Percentiles rank a stretch among this genome's conserved stretches.
These are phyloP conservation scores for Pyrus bretschneideri DNA, from an alignment of 306 rosid genomes.

Conservation along the genomic window DNA sequence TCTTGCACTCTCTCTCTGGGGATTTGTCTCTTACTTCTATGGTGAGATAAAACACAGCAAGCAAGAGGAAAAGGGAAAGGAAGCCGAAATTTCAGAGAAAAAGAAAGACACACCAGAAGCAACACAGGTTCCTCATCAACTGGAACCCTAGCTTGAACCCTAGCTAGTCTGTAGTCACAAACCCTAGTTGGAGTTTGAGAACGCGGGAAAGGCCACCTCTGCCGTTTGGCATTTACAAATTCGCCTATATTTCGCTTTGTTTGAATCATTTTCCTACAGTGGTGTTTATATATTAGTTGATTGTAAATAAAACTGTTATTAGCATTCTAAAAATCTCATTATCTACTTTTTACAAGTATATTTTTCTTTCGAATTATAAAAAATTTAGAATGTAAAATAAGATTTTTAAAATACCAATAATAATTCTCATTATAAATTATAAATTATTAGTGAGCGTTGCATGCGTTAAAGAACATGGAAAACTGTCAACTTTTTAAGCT, in stretches of 20 bases:
- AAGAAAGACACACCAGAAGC: background rate
- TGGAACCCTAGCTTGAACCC: background rate
- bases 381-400: too few species aligned
- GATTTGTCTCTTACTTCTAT: slow-evolving; percentile 45
- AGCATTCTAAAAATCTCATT: too few species aligned
- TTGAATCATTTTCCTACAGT: background rate
- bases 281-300: background rate
- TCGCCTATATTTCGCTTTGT: background rate
- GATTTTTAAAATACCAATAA: too few species aligned
- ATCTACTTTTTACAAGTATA: rapidly evolving
- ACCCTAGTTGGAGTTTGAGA: background rate
- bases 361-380: too few species aligned
- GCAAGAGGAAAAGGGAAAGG: background rate
- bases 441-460: background rate
- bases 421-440: background rate
- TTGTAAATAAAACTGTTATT: too few species aligned
- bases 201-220: background rate
- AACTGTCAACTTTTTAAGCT: background rate
- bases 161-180: background rate
- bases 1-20: slow-evolving; percentile 44
- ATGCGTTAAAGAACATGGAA: background rate
- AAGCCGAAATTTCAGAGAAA: background rate
- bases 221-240: background rate
- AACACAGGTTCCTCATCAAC: slow-evolving; percentile 8
- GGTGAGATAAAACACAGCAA: slow-evolving; percentile 37